phyloP scores from a whole-genome alignment of 805 yeast species.

The Kuraishia ogatae region DNA sequence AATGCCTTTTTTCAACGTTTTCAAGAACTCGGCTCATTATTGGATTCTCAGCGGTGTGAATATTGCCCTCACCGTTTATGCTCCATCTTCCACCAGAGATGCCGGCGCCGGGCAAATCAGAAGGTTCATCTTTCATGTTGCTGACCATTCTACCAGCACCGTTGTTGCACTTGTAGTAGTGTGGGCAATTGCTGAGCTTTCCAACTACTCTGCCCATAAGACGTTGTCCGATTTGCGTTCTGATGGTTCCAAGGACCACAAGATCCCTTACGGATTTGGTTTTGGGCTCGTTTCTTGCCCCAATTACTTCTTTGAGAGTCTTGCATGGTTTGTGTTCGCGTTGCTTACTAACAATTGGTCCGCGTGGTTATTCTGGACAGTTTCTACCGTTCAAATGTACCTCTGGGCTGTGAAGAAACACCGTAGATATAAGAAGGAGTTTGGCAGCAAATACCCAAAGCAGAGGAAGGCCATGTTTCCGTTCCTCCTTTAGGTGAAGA shows the following conservation, averaged over 20 bases:
- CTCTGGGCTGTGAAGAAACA: slow-evolving; percentile 90
- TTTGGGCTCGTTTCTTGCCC: slow-evolving; percentile 83
- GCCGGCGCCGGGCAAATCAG: slow-evolving; percentile 11
- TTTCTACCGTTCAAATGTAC: slow-evolving; percentile 79
- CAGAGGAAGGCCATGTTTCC: slow-evolving; percentile 78
- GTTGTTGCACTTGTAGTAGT: slow-evolving; percentile 27
- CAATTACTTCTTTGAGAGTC: slow-evolving; percentile 82
- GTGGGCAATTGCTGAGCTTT: slow-evolving; percentile 55
- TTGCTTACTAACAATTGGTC: slow-evolving; percentile 72
- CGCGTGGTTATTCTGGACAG: slow-evolving; percentile 58
- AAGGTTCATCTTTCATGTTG: slow-evolving; percentile 33
- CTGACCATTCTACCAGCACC: slow-evolving; percentile 25
- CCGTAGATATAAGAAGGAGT: slow-evolving; percentile 52
- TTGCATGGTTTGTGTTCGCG: slow-evolving; percentile 67
- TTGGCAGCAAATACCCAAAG: slow-evolving; percentile 73
- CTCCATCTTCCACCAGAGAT: slow-evolving; percentile 11
- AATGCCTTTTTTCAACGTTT: slow-evolving; percentile 83
- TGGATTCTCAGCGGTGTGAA: slow-evolving; percentile 80
- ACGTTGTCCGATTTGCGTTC: slow-evolving; percentile 53
- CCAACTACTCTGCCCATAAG: slow-evolving; percentile 67
- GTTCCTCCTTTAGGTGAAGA: slow-evolving; percentile 37
- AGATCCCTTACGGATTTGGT: slow-evolving; percentile 77
- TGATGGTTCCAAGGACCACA: slow-evolving; percentile 48
- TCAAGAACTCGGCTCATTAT: slow-evolving; percentile 86
- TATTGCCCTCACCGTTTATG: slow-evolving; percentile 22